Base-by-base conservation (phyloP, 768 basidiomycete genomes). In the Mrakia blollopis region DNA sequence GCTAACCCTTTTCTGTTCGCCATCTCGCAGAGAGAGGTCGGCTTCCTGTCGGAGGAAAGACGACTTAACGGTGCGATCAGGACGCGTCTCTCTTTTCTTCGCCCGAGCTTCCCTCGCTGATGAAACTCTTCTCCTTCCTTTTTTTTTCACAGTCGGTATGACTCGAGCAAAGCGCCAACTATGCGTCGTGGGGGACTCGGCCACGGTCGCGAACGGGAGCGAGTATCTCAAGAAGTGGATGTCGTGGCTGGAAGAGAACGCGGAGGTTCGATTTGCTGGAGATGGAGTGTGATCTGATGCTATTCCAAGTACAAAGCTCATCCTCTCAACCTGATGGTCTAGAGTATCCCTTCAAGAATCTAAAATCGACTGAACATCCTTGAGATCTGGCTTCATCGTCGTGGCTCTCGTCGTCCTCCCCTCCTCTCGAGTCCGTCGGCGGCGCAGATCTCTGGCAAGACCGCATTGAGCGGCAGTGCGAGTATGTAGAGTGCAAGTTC, bases 101-200 rank as follows among this genome's bases (percentile, higher is more conserved):
- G n/a, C n/a, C n/a, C 30, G 21, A 21, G 16, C 23, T 65, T 10
- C 32, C 30, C n/a, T 65, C 35, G 30, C 30, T 57, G 57, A 57
- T 11, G 44, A 44, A 14, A 1, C 50, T 9, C n/a, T 25, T 8
- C n/a, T 39, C 3, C 25, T 21, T 14, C n/a, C 37, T 23, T 41
- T 41, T 21, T 14, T 21, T 18, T 25, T 57, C 57, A 10, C 44
- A 73, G 85, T 86, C 2, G 84, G 84, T 2, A 85, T 86, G 94
- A 98, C 94, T 6, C 86, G 94, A 75, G 93, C 94, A 8, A 90
- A 90, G 81, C 86, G 94, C 60, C 93, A 95, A 81, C 85, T 97
- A 69, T 96, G 94, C 80, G 84, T 99, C 2, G 88, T 99, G 0
- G 97, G 97, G 0, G 97, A 99, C 82, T 95, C 94, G 0, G 91